phyloP scores from a whole-genome alignment of 257 asterid species.

The Solanum chiquidenum region DNA sequence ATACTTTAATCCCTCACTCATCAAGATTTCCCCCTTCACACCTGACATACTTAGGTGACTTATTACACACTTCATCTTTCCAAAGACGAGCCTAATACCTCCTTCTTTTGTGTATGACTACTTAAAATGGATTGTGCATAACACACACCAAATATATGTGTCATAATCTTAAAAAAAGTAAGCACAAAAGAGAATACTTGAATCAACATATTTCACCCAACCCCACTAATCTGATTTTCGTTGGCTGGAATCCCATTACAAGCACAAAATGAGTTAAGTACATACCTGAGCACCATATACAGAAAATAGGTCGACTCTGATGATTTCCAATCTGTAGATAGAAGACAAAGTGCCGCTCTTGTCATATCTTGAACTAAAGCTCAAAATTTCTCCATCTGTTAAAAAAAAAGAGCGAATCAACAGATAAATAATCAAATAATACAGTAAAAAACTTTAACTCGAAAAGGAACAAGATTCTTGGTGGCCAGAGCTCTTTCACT shows the following conservation, averaged over 20 bases:
- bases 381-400: conserved; percentile 42
- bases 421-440: background rate
- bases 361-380: conserved; percentile 23
- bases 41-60: background rate
- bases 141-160: background rate
- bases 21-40: background rate
- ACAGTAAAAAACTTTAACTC: background rate
- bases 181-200: background rate
- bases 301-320: conserved; percentile 52
- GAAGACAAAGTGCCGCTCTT: conserved; percentile 38
- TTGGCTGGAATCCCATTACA: background rate
- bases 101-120: background rate
- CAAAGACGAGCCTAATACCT: background rate
- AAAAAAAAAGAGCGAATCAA: conserved; percentile 3
- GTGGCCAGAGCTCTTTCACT: background rate
- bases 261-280: background rate
- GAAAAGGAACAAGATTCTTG: background rate
- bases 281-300: conserved; percentile 76
- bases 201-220: background rate
- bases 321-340: conserved; percentile 60
- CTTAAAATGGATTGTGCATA: background rate
- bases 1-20: background rate
- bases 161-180: background rate
- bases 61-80: background rate
- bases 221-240: background rate